These are phyloP conservation scores for Pelargonium nanum DNA, from an alignment of 345 rosid genomes.

Conservation along the genomic window DNA sequence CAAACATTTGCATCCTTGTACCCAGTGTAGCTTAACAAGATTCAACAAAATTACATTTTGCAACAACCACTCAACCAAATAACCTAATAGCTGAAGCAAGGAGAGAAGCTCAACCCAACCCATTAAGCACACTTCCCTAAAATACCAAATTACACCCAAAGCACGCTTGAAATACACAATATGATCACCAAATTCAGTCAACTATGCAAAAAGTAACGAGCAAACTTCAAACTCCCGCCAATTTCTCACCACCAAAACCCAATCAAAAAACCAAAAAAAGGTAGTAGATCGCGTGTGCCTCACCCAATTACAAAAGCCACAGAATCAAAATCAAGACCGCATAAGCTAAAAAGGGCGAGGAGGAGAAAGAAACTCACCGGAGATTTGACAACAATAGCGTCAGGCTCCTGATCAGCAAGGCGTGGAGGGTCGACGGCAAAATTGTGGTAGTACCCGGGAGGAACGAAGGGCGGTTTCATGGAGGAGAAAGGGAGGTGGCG, in stretches of 20 bases:
- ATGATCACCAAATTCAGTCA: background rate
- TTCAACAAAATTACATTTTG: background rate
- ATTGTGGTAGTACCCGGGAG: conserved; percentile 67
- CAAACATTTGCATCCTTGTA: background rate
- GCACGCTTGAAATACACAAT: background rate
- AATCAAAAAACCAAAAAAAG: background rate
- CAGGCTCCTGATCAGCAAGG: conserved; percentile 42
- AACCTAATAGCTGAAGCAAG: no score
- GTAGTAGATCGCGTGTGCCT: background rate
- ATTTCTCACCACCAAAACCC: background rate
- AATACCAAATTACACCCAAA: background rate
- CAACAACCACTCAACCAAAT: background rate
- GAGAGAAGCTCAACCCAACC: background rate
- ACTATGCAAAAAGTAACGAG: background rate
- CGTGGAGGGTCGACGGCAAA: conserved; percentile 35
- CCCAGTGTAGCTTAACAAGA: background rate
- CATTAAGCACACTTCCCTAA: background rate
- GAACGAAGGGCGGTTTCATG: conserved; percentile 58
- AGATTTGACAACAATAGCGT: conserved; percentile 49
- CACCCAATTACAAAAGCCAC: conserved; percentile 2
- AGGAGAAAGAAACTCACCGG: conserved; percentile 35
- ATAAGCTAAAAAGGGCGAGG: background rate
- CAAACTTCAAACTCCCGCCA: background rate
- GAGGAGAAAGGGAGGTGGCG: conserved; percentile 51
- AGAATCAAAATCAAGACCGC: conserved; percentile 2